Percentiles rank a stretch among this genome's conserved stretches.
Conservation (phyloP, 2,329 filamentous ascomycete genomes). For the Dothiorella sarmentorum region DNA sequence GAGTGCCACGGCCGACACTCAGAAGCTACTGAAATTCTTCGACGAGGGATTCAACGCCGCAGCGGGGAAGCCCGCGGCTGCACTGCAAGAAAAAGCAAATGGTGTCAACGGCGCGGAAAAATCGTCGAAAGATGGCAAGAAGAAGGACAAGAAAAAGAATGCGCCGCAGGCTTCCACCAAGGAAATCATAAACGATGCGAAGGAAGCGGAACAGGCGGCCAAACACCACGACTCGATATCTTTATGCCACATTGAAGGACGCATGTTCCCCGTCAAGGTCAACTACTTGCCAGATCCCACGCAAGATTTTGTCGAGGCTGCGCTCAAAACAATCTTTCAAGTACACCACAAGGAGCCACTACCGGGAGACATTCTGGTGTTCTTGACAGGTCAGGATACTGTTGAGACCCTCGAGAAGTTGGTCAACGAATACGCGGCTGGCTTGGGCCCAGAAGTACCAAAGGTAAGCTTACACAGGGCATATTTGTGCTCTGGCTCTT, state of each 20-base stretch:
- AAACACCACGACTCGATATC: slow-evolving; percentile 35
- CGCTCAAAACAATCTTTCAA: slow-evolving; percentile 78
- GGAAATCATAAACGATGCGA: neutral
- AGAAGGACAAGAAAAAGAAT: slow-evolving; percentile 19
- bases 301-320: slow-evolving; percentile 75
- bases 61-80: neutral
- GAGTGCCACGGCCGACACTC: slow-evolving; percentile 92
- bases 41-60: slow-evolving; percentile 26
- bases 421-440: slow-evolving; percentile 73
- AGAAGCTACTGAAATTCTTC: slow-evolving; percentile 75
- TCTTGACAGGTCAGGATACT: slow-evolving; percentile 88
- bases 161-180: slow-evolving; percentile 4
- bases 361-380: slow-evolving; percentile 91
- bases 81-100: neutral
- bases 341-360: slow-evolving; percentile 84
- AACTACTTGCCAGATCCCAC: slow-evolving; percentile 71
- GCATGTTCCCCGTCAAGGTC: slow-evolving; percentile 80
- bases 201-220: neutral
- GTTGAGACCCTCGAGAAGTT: slow-evolving; percentile 79
- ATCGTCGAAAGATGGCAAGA: slow-evolving; percentile 5
- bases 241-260: slow-evolving; percentile 72
- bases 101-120: neutral
- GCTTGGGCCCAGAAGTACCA: slow-evolving; percentile 71
- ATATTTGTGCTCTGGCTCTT: neutral
- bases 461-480: too few relatives aligned